Percentiles rank a stretch among this genome's conserved stretches.
phyloP scores from a whole-genome alignment of 108 stramenopile genomes.

The Cyclotella atomus region DNA sequence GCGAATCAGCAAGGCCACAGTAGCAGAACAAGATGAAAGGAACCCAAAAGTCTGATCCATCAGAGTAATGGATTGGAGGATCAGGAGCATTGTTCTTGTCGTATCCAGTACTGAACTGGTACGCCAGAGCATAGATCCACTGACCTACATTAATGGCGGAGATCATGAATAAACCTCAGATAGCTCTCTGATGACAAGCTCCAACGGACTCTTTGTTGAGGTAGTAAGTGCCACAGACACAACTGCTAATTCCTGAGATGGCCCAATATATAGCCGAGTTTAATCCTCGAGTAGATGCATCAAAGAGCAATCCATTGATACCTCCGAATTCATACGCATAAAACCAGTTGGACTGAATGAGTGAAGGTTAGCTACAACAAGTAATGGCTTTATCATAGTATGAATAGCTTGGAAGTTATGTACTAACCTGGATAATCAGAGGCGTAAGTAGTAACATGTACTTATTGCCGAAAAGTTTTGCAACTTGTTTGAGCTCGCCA shows the following conservation, averaged over 20 bases:
- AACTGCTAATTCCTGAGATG: background rate
- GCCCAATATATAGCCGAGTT: constrained; percentile 2
- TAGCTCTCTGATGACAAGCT: background rate
- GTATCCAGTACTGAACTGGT: background rate
- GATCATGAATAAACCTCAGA: background rate
- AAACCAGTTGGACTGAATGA: background rate
- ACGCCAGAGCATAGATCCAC: background rate
- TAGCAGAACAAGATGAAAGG: background rate
- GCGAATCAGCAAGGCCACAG: constrained; percentile 3
- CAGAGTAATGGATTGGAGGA: constrained; percentile 3
- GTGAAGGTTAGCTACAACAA: background rate
- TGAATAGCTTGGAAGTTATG: background rate
- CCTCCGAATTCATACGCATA: constrained; percentile 1
- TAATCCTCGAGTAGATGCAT: background rate
- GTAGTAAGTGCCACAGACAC: constrained; percentile 2
- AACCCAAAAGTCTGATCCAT: background rate
- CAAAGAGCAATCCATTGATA: background rate
- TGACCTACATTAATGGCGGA: constrained; percentile 2
- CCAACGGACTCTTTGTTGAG: background rate
- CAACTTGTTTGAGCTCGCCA: background rate
- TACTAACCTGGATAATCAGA: constrained; percentile 1
- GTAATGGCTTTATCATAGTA: background rate
- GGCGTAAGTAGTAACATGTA: constrained; percentile 4
- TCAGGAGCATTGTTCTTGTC: background rate
- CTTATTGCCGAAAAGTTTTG: background rate